Evolutionary conservation across 1,284 basidiomycete genomes (phyloP).

Genomic region (Ganoderma sinense): DNA sequence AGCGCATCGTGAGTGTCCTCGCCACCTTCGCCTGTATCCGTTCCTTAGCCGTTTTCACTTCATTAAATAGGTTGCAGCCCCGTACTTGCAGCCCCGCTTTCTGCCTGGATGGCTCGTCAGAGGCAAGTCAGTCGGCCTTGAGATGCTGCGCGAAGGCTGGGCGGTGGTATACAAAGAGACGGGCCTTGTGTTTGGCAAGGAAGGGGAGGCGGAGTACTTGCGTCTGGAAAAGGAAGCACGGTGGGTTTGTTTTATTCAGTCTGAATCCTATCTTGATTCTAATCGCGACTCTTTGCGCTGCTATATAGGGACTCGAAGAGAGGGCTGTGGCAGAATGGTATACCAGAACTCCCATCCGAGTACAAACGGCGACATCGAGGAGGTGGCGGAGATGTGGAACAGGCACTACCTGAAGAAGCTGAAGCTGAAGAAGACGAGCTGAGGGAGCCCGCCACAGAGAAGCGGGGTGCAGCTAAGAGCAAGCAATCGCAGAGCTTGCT

Average conservation of each 20-base stretch:
- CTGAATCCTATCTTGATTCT: slow-evolving; percentile 3
- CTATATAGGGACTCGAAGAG: slow-evolving; percentile 55
- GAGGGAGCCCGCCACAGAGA: background rate
- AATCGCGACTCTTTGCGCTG: background rate
- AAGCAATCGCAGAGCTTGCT: background rate
- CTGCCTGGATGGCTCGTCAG: slow-evolving; percentile 56
- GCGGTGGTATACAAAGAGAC: slow-evolving; percentile 78
- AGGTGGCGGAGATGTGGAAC: background rate
- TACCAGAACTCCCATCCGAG: slow-evolving; percentile 63
- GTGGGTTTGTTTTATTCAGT: slow-evolving; percentile 50
- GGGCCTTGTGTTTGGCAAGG: slow-evolving; percentile 80
- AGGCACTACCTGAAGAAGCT: background rate
- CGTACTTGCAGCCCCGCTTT: slow-evolving; percentile 54
- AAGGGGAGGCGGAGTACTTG: slow-evolving; percentile 70
- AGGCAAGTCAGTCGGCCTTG: slow-evolving; percentile 68
- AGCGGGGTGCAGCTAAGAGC: background rate
- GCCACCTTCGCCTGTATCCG: background rate
- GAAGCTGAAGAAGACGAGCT: background rate
- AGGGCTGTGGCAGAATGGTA: slow-evolving; percentile 79
- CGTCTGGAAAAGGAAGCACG: slow-evolving; percentile 68
- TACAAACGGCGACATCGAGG: slow-evolving; percentile 73
- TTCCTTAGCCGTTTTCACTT: background rate
- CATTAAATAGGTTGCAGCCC: slow-evolving; percentile 69
- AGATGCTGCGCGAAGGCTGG: slow-evolving; percentile 83
- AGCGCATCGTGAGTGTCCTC: slow-evolving; percentile 66